These are phyloP conservation scores for Kwoniella sp. DNA, from an alignment of 768 basidiomycete genomes.

Conservation along the genomic window DNA sequence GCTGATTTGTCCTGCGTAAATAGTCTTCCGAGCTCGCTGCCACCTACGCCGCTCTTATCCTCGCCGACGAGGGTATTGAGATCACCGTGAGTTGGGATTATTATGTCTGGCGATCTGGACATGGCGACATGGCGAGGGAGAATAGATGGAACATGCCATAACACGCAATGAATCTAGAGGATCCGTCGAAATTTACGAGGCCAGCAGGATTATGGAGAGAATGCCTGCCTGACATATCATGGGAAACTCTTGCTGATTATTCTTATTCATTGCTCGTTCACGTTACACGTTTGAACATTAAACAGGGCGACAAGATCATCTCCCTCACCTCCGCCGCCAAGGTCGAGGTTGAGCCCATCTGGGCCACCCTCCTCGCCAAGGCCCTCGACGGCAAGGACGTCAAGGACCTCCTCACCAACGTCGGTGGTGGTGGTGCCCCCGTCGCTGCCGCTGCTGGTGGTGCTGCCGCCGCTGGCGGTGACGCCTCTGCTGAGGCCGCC, in stretches of 20 bases:
- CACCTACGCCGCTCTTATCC: constrained; percentile 96
- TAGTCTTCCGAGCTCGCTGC: constrained; percentile 75
- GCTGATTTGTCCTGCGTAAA: not conserved
- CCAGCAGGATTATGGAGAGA: too few relatives aligned
- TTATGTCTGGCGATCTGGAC: not conserved
- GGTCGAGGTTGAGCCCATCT: constrained; percentile 91
- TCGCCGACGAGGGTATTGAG: constrained; percentile 95
- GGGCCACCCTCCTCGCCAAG: constrained; percentile 95
- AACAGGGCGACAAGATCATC: constrained; percentile 85
- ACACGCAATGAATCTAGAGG: too few relatives aligned
- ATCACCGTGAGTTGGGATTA: constrained; percentile 74
- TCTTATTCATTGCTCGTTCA: not conserved
- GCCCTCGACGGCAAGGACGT: constrained; percentile 98
- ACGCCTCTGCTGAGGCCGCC: constrained; percentile 63
- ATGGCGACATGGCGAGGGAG: not conserved
- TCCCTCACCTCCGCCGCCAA: constrained; percentile 80
- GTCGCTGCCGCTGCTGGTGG: constrained; percentile 64
- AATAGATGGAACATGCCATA: not conserved
- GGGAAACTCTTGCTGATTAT: not conserved
- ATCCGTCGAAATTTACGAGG: too few relatives aligned
- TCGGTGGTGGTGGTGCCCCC: constrained; percentile 87
- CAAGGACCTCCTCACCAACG: constrained; percentile 91
- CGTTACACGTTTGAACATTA: not conserved
- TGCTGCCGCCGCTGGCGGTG: constrained; percentile 64
- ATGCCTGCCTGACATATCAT: too few relatives aligned